Base-by-base conservation (phyloP, 1,284 basidiomycete species). In the Cryptococcus depauperatus region DNA sequence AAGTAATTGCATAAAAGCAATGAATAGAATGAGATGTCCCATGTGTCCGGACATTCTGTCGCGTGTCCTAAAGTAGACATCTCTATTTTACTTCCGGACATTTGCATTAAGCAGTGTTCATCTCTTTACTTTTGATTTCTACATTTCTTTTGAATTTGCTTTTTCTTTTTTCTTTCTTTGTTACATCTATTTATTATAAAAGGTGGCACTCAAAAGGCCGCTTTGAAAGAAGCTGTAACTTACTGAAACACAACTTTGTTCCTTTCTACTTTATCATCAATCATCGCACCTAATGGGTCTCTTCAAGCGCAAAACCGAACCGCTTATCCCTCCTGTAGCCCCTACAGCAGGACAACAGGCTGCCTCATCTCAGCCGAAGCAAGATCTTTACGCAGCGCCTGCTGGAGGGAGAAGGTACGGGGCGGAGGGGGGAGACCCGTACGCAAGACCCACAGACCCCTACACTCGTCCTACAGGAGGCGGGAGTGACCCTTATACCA, bases 271-370 rank as follows among this genome's bases (percentile, higher is more conserved):
- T 22, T 14, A 6, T 2, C 35, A 7, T 19, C 35, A n/a, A 21
- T 19, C 35, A n/a, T 21, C 35, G 35, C 35, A 21, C 18, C 14
- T 35, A 54, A 88, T 89, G 85, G 78, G 82, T 50, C 79, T 84
- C 68, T 84, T 84, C 73, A 83, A 78, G 50, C 78, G 79, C 59
- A 64, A 84, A 64, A 76, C 83, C 47, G 75, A 79, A 58, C 68
- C 75, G 41, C 53, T 77, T 10, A 89, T 91, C 48, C 88, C 88
- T 30, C 84, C 71, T 52, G 62, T 62, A 16, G 54, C 54, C 10
- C 41, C 57, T 33, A 27, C 43, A 1, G 21, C 28, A 13, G 27
- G 34, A 11, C 40, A 38, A 30, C 34, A 37, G 29, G n/a, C n/a
- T n/a, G n/a, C n/a, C n/a, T n/a, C n/a, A n/a, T n/a, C n/a, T n/a